A percentile compares a stretch with the other conserved stretches of the same genome.
phyloP scores from a whole-genome alignment of 257 asterid genomes.

The Solanum rostratum region DNA sequence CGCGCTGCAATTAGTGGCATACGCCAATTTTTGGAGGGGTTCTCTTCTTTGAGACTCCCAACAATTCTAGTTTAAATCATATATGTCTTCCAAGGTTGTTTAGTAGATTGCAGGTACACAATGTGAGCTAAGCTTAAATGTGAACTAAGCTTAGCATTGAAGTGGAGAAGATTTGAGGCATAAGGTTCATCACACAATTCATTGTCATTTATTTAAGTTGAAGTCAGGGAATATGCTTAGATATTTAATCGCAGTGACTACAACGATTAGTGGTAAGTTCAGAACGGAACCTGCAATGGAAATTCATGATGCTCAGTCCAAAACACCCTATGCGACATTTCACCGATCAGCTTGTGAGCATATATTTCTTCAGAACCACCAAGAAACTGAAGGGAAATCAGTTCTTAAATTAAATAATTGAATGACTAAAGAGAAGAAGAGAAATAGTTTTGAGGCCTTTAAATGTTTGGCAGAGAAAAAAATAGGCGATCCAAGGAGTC shows the following conservation, averaged over 20 bases:
- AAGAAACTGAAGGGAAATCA: neutral
- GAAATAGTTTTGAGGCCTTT: neutral
- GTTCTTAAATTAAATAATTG: neutral
- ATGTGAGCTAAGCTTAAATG: too few species aligned
- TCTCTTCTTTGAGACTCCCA: neutral
- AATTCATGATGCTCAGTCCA: neutral
- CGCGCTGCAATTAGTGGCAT: neutral
- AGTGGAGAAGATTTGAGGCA: too few species aligned
- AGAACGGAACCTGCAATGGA: neutral
- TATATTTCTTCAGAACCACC: too few species aligned
- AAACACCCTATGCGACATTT: too few species aligned
- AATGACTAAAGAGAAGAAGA: neutral
- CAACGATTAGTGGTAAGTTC: neutral
- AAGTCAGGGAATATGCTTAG: neutral
- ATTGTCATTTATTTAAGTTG: neutral
- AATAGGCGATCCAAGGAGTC: neutral
- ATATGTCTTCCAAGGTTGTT: neutral
- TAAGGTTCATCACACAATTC: neutral
- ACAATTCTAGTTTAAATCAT: neutral
- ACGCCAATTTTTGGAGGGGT: neutral
- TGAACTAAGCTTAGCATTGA: too few species aligned
- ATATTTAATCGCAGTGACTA: neutral
- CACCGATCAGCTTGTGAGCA: too few species aligned
- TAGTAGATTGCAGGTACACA: too few species aligned
- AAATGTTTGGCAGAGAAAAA: neutral